Evolutionary conservation across 2,329 filamentous ascomycete genomes (phyloP), one percentile per base, ranked within the genome.

Genomic region (Lachnellula occidentalis): DNA sequence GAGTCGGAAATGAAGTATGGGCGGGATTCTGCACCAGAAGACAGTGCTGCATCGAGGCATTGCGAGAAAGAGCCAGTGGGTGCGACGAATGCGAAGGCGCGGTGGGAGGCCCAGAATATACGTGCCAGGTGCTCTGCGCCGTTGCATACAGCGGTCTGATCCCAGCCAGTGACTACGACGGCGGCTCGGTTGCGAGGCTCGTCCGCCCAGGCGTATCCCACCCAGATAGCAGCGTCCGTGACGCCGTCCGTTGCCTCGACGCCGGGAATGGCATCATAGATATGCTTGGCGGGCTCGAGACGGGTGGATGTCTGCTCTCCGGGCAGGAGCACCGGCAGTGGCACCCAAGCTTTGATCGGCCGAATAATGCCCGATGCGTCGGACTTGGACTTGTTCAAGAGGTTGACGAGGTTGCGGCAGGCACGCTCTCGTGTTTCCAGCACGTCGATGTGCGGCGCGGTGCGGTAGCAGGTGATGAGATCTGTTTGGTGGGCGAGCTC

Each of bases 1-100:
- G 77, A 80, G 62, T 80, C 78, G 0, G 77, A 80, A 53, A 81
- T 76, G 61, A 80, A 80, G 56, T 72, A 81, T 0, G 78, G 78
- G 7, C 71, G 70, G 15, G 19, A 27, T 4, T 31, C 22, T 12
- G 69, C 65, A 1, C 63, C 54, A 0, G 74, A 72, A 5, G 60
- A 57, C 8, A 79, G 61, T 0, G 77, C 78, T 0, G 66, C 61
- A 51, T 79, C 74, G 0, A 81, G 65, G 41, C 77, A 80, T 57
- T 76, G 71, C 0, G 63, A 62, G 43, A 78, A 74, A 0, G 73
- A 72, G 0, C 76, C 78, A 0, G 77, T 76, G 0, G 76, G 76
- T 0, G 76, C 78, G 2, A 78, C 78, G 46, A 81, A 80, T n/a
- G 70, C 66, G 54, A 81, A 80, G 3, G 74, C 71, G 7, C 68